A percentile compares a stretch with the other conserved stretches of the same genome.
phyloP scores from a whole-genome alignment of 75 land plant genomes.

The Chamaecyparis obtusa region DNA sequence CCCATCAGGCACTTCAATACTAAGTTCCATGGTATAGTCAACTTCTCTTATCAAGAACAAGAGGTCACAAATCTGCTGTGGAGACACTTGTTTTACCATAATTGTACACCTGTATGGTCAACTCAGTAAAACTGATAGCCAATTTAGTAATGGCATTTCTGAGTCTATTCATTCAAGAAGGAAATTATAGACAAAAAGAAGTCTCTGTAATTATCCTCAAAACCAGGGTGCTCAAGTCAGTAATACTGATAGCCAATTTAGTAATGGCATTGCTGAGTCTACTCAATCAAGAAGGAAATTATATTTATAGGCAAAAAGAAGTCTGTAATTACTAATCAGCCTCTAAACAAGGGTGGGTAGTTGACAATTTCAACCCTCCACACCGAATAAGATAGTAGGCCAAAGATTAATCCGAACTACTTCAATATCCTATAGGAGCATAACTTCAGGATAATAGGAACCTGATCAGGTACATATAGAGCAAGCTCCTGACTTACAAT shows the following conservation, averaged over 20 bases:
- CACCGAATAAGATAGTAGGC: not conserved
- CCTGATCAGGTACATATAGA: not conserved
- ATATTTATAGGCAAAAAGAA: too few species aligned
- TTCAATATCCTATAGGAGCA: not conserved
- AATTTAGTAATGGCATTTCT: not conserved
- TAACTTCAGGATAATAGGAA: not conserved
- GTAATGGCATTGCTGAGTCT: too few species aligned
- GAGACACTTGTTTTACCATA: not conserved
- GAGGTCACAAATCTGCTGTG: not conserved
- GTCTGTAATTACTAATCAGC: too few species aligned
- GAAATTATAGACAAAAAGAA: not conserved
- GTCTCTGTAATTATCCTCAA: not conserved
- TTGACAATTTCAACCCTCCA: not conserved
- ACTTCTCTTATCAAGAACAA: not conserved
- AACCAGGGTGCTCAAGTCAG: too few species aligned
- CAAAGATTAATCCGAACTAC: not conserved
- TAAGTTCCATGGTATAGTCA: not conserved
- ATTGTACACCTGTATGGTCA: not conserved
- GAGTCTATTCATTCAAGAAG: not conserved
- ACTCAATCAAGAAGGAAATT: too few species aligned
- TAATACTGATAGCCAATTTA: too few species aligned
- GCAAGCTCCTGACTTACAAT: not conserved
- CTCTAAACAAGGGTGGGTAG: not conserved
- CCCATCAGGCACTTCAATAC: not conserved
- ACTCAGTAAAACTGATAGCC: not conserved